These are phyloP conservation scores for Spizellomyces punctatus DNA, from an alignment of 192 early-diverging fungal genomes.

Conservation along the genomic window DNA sequence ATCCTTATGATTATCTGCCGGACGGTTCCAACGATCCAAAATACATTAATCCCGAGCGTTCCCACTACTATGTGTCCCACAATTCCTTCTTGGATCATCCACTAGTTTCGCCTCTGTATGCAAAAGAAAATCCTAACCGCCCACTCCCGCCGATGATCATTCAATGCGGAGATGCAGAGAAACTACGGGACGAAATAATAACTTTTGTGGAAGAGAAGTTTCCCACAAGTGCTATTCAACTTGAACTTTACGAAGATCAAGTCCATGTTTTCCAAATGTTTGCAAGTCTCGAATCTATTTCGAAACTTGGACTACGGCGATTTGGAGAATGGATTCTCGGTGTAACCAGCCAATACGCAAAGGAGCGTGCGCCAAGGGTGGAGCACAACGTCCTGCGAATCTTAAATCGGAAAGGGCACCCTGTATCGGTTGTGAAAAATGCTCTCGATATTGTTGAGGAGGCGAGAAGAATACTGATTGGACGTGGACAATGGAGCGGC, in stretches of 20 bases:
- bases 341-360: background rate
- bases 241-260: constrained; percentile 54
- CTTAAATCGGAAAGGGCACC: background rate
- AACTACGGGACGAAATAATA: constrained; percentile 53
- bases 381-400: background rate
- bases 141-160: constrained; percentile 49
- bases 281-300: constrained; percentile 12
- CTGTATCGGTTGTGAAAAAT: background rate
- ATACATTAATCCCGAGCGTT: constrained; percentile 28
- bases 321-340: constrained; percentile 7
- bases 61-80: constrained; percentile 35
- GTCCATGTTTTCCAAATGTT: constrained; percentile 52
- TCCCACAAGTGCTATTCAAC: constrained; percentile 16
- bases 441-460: constrained; percentile 17
- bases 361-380: background rate
- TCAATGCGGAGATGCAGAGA: constrained; percentile 49
- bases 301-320: constrained; percentile 16
- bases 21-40: constrained; percentile 36
- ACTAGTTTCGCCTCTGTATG: constrained; percentile 48
- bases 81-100: constrained; percentile 42
- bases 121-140: constrained; percentile 22
- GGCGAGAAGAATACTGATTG: constrained; percentile 11
- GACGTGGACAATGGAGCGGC: constrained; percentile 16
- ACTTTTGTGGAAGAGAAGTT: constrained; percentile 31
- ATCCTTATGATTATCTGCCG: constrained; percentile 39